Evolutionary conservation across 2,329 filamentous ascomycete genomes (phyloP).

Genomic region (Claviceps quebecensis): DNA sequence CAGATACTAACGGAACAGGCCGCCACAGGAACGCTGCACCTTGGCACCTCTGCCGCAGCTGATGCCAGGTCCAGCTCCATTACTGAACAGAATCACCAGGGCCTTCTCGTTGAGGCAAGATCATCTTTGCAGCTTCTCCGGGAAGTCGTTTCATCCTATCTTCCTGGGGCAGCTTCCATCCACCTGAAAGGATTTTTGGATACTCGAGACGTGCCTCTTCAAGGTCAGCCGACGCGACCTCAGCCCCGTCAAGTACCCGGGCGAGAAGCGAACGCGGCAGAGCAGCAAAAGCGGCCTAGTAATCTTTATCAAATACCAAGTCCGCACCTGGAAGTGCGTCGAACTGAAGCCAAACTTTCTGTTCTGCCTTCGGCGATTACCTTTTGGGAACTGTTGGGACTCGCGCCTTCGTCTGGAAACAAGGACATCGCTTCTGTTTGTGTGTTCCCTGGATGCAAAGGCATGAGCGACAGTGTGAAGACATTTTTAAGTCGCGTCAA

Average conservation of each 20-base stretch:
- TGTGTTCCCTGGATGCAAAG: slow-evolving; percentile 52
- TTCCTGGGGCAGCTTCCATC: slow-evolving; percentile 27
- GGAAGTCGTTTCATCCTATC: slow-evolving; percentile 27
- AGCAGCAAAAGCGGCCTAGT: slow-evolving; percentile 35
- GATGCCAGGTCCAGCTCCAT: slow-evolving; percentile 10
- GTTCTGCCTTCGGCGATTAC: slow-evolving; percentile 58
- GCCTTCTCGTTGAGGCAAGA: slow-evolving; percentile 29
- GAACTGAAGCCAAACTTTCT: slow-evolving; percentile 55
- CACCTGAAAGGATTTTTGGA: slow-evolving; percentile 36
- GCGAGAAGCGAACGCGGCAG: slow-evolving; percentile 24
- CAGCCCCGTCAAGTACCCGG: slow-evolving; percentile 33
- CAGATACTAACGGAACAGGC: slow-evolving; percentile 62
- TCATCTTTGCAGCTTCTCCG: slow-evolving; percentile 35
- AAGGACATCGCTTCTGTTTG: slow-evolving; percentile 62
- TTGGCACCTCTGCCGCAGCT: slow-evolving; percentile 13
- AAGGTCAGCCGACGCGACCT: slow-evolving; percentile 37
- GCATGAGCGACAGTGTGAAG: slow-evolving; percentile 44
- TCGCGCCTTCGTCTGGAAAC: slow-evolving; percentile 54
- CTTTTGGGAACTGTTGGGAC: slow-evolving; percentile 72
- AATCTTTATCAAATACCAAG: slow-evolving; percentile 49
- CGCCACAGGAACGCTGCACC: slow-evolving; percentile 34
- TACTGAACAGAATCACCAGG: slow-evolving; percentile 23
- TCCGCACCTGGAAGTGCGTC: slow-evolving; percentile 58
- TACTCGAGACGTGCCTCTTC: slow-evolving; percentile 40
- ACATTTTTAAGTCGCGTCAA: slow-evolving; percentile 55